These are phyloP conservation scores for Galeopsis tetrahit DNA, from an alignment of 257 asterid species.

Conservation along the genomic window DNA sequence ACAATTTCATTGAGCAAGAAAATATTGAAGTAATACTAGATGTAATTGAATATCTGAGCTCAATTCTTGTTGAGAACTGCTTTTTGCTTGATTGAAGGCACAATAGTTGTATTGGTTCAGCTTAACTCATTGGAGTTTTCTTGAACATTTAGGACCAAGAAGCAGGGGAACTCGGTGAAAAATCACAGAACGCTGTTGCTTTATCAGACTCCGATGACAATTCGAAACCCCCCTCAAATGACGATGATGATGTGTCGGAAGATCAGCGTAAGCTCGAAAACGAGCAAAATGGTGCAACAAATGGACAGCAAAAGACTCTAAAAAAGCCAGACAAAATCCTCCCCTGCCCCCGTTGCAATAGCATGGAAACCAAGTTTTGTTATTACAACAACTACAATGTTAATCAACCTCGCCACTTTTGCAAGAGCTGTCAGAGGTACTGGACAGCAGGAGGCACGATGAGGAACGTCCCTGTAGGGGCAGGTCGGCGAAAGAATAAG, in stretches of 20 bases:
- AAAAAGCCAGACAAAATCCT: constrained; percentile 87
- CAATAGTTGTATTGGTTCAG: neutral
- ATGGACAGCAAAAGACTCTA: constrained; percentile 56
- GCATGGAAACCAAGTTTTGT: constrained; percentile 94
- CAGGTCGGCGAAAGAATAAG: constrained; percentile 91
- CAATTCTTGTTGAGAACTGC: neutral
- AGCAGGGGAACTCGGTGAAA: constrained; percentile 41
- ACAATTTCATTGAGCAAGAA: neutral
- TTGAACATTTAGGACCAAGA: constrained; percentile 50
- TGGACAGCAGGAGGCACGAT: constrained; percentile 98
- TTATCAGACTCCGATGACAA: constrained; percentile 43
- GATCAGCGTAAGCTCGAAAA: constrained; percentile 43
- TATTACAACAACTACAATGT: constrained; percentile 88
- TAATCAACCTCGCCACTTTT: constrained; percentile 92
- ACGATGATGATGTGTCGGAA: constrained; percentile 42
- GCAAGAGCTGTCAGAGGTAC: constrained; percentile 93
- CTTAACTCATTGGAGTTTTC: neutral
- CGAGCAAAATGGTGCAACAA: constrained; percentile 46
- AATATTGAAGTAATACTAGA: too few species aligned
- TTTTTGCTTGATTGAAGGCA: neutral
- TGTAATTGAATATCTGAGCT: neutral
- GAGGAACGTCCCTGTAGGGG: constrained; percentile 94
- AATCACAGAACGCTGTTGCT: constrained; percentile 26
- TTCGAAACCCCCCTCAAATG: constrained; percentile 39
- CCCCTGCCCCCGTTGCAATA: constrained; percentile 94